Evolutionary conservation across 106 monocot species (phyloP), one percentile per base, ranked within the genome.

Genomic region (Dendrobium huoshanense): DNA sequence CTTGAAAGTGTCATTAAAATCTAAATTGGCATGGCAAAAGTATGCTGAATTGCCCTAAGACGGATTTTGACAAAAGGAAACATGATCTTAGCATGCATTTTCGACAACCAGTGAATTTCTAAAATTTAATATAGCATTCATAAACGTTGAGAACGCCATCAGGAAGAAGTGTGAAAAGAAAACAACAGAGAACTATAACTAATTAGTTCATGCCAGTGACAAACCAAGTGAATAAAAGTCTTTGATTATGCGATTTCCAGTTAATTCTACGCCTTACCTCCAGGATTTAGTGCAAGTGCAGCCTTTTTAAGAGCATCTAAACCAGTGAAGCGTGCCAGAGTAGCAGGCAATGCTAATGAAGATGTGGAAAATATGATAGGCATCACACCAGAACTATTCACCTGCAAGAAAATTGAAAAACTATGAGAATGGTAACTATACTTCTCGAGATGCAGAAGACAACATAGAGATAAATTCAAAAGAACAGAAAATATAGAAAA

Each of bases 311-410:
- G 95, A 85, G 83, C 88, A 11, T 89, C 81, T 81, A 93, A 65
- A 59, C 99, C 95, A 84, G 99, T 90, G 77, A 95, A 99, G 70
- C 99, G 89, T 72, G 93, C 99, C 58, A 99, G 77, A 81, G 95
- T 95, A 83, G 86, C 95, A 61, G 95, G 99, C 77, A 99, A 85
- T 82, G 99, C 91, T 78, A 99, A 86, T 70, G 99, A 99, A 84
- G 95, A 95, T 79, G 95, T 91, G 9, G 99, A 99, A 79, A 99
- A 95, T 83, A 99, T 99, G 41, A 99, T 99, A 55, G 99, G 99
- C 99, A 99, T 99, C 81, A 99, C 99, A 33, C 99, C 99, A 55
- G 99, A 99, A 82, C 99, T 90, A 85, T 99, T 99, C 33, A 99
- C 99, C 99, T 99, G 77, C 18, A 74, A 74, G 43, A 70, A 11